Base-by-base conservation (phyloP, 495 filamentous ascomycete genomes). In the Lindgomyces ingoldianus region DNA sequence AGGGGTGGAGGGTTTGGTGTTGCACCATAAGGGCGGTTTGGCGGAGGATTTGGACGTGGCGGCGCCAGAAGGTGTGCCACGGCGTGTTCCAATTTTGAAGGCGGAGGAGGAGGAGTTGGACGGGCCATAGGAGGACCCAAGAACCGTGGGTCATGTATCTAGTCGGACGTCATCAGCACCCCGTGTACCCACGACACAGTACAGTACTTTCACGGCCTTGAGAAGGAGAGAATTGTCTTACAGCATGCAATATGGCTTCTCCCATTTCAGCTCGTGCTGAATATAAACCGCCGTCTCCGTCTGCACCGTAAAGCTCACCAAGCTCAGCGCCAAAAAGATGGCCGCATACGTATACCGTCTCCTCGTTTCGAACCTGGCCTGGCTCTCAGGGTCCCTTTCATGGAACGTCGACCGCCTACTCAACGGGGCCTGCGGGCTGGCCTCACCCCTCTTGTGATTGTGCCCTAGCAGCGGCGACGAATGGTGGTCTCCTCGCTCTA, bases 241-340 rank as follows among this genome's bases (percentile, higher is more conserved):
- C 83, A 98, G 82, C 94, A 98, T 98, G 80, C 89, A 92, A 79
- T 97, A 98, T 24, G 93, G 88, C 77, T 98, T 98, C 73, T 93
- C 85, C 94, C 94, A 98, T 30, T 85, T 81, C 60, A 96, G 74
- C 42, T 92, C 86, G 75, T 91, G 85, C 74, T 96, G 91, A 42
- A 98, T 91, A 74, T 96, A 93, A 8, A 92, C 86, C 2, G 94
- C 92, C 14, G 96, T 91, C 79, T 96, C 93, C 4, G 94, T 97
- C 81, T 98, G 94, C 4, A 96, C 77, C 29, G 83, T 80, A 75
- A 98, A 98, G 70, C 87, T 86, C 19, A 93, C 77, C 69, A 98
- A 77, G 69, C 88, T 93, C 60, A 96, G 65, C 3, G 88, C 69
- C 56, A 98, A 77, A 75, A 96, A 97, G 49, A 90, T 83, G 4